phyloP scores from a whole-genome alignment of 164 flowering plant genomes.

The Piper betle region DNA sequence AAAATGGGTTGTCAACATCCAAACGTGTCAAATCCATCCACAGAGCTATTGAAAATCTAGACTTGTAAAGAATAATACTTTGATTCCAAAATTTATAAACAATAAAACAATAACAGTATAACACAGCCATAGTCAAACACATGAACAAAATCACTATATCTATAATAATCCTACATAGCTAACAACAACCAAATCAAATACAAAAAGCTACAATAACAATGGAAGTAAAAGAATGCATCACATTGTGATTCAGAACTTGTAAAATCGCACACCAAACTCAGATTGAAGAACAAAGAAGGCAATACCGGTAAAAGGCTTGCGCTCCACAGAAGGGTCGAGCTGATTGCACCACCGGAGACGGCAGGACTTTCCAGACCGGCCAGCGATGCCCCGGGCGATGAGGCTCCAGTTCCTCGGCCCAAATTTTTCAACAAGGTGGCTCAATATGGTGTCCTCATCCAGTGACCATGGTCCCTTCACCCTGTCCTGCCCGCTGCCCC shows the following conservation, averaged over 20 bases:
- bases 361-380: conserved; percentile 84
- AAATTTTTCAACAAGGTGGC: conserved; percentile 45
- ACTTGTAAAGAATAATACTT: background rate
- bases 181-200: background rate
- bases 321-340: conserved; percentile 64
- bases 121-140: background rate
- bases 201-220: no score
- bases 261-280: background rate
- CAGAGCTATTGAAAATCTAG: background rate
- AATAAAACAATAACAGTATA: background rate
- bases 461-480: conserved; percentile 73
- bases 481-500: conserved; percentile 19
- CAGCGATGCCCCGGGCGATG: conserved; percentile 69
- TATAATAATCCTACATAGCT: background rate
- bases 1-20: background rate
- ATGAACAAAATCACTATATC: no score
- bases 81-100: background rate
- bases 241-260: no score
- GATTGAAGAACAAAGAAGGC: background rate
- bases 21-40: background rate
- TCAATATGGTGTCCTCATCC: conserved; percentile 52
- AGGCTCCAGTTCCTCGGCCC: conserved; percentile 86
- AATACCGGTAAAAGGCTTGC: conserved; percentile 62
- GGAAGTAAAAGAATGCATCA: background rate
- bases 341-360: conserved; percentile 94